phyloP scores from a whole-genome alignment of 305 asterid species.

The Fraxinus dipetala region DNA sequence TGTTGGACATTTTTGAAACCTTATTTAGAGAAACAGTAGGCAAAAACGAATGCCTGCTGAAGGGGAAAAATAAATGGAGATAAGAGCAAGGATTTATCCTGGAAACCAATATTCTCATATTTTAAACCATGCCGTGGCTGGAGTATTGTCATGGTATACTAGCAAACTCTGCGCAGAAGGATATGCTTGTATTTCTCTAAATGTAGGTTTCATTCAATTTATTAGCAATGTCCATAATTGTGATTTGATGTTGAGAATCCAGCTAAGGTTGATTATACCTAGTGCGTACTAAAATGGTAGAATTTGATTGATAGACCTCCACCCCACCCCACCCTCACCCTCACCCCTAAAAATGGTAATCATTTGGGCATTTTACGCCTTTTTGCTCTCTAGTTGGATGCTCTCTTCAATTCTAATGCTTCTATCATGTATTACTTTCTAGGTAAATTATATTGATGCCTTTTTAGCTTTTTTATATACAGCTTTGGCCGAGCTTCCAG shows the following conservation, averaged over 20 bases:
- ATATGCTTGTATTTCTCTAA: background rate
- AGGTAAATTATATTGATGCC: background rate
- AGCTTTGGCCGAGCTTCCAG: conserved; percentile 78
- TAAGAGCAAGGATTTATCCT: background rate
- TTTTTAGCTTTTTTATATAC: conserved; percentile 22
- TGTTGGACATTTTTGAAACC: background rate
- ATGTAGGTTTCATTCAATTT: background rate
- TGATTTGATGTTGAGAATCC: background rate
- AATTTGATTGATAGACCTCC: background rate
- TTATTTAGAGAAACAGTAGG: background rate
- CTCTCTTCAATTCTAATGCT: background rate
- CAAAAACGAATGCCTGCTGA: background rate
- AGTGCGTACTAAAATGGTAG: background rate
- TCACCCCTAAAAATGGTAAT: background rate
- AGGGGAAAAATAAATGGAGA: background rate
- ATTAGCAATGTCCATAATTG: background rate
- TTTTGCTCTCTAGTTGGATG: background rate
- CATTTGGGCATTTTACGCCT: background rate
- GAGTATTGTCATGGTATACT: background rate
- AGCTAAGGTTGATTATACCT: background rate
- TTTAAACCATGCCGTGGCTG: background rate
- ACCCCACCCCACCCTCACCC: background rate
- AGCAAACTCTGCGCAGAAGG: background rate
- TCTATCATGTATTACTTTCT: background rate
- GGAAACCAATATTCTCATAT: background rate